Evolutionary conservation across 1,284 basidiomycete species (phyloP), one percentile per base, ranked within the genome.

Genomic region (Fomitopsis schrenkii): DNA sequence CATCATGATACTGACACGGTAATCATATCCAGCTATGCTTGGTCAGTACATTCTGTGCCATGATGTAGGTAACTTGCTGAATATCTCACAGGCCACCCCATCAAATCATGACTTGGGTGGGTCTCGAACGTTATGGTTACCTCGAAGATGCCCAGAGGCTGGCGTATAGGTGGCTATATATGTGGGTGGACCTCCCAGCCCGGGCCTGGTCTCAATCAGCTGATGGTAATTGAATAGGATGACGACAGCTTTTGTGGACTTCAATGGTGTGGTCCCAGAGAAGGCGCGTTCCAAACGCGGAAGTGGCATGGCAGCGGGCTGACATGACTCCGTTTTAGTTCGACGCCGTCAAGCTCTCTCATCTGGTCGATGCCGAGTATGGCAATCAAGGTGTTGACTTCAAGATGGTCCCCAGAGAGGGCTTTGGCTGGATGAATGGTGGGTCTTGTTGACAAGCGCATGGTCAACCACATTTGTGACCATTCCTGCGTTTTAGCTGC

Each of bases 331-430:
- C 19, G 22, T 30, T 40, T 4, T 58, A 92, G 88, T 98, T 98
- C 73, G 96, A 99, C 71, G 97, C 95, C 0, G 97, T 98, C 67
- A 93, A 90, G 73, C 82, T 97, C 22, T 95, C 93, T 3, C 96
- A 98, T 76, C 82, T 98, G 62, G 96, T 99, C 5, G 95, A 97
- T 71, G 97, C 97, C 50, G 97, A 99, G 79, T 98, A 98, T 74
- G 97, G 97, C 14, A 99, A 98, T 76, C 97, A 99, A 76, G 97
- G 97, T 59, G 83, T 96, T 68, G 95, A 98, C 79, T 98, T 98
- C 80, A 94, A 95, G 80, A 91, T 94, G 83, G 90, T 98, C 40
- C 95, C 95, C 57, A 84, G 95, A 26, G 97, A 98, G 78, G 97
- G 97, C 59, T 99, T 99, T 71, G 97, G 97, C 4, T 96, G 94